These are phyloP conservation scores for Cubamyces sp. DNA, from an alignment of 768 basidiomycete genomes.

Conservation along the genomic window DNA sequence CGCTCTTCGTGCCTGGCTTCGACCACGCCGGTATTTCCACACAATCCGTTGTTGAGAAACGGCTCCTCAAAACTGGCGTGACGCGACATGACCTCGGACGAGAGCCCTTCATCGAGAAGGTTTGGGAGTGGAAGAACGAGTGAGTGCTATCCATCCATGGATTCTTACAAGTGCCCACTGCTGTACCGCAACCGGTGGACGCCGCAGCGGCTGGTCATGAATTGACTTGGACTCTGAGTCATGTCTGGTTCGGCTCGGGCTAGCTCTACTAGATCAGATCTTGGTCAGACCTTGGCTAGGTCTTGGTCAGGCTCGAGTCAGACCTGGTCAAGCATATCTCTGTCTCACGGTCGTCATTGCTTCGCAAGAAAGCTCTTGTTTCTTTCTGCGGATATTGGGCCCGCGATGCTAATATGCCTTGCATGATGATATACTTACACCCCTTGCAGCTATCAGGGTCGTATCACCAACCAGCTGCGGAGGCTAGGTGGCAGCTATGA, in stretches of 20 bases:
- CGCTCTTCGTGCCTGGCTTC: conserved; percentile 90
- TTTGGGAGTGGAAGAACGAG: conserved; percentile 98
- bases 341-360: too few relatives aligned
- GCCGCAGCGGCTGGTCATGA: too few relatives aligned
- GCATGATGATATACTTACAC: neutral
- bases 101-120: conserved; percentile 86
- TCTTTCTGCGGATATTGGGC: too few relatives aligned
- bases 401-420: too few relatives aligned
- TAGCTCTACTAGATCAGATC: too few relatives aligned
- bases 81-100: conserved; percentile 95
- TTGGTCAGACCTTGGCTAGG: too few relatives aligned
- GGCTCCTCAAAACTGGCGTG: conserved; percentile 81
- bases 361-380: too few relatives aligned
- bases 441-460: conserved; percentile 76
- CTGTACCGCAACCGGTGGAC: too few relatives aligned
- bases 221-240: too few relatives aligned
- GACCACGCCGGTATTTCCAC: conserved; percentile 99
- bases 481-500: conserved; percentile 93
- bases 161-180: neutral
- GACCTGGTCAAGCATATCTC: too few relatives aligned
- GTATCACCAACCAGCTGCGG: conserved; percentile 87
- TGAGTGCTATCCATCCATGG: conserved; percentile 41
- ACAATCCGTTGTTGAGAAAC: conserved; percentile 95
- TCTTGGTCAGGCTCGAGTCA: too few relatives aligned
- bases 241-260: too few relatives aligned